phyloP scores from a whole-genome alignment of 176 grass and related monocot species.

The Rhynchospora breviuscula region DNA sequence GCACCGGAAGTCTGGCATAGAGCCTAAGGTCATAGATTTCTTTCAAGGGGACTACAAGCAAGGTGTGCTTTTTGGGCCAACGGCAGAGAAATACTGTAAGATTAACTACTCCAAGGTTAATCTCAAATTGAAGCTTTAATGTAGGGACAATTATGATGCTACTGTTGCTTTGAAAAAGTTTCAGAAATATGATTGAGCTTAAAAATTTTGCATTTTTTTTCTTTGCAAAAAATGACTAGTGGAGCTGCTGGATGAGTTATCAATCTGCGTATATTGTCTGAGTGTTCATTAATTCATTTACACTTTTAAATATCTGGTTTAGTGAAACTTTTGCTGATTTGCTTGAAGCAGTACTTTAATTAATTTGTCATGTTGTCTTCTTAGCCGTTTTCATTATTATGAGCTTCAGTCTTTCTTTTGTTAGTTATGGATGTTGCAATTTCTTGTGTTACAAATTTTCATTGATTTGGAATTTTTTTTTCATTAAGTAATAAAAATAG shows the following conservation, averaged over 20 bases:
- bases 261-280: too few relatives aligned
- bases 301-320: background rate
- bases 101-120: background rate
- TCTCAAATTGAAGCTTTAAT: background rate
- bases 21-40: background rate
- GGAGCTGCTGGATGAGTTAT: too few relatives aligned
- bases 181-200: background rate
- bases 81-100: background rate
- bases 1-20: background rate
- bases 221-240: background rate
- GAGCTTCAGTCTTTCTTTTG: background rate
- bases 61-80: background rate
- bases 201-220: background rate
- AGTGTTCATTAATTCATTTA: background rate
- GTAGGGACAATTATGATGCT: background rate
- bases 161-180: background rate
- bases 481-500: background rate
- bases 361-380: background rate
- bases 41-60: background rate
- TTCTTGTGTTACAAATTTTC: background rate
- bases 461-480: background rate
- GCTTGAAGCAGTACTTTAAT: background rate
- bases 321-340: background rate
- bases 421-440: background rate
- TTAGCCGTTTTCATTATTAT: background rate